Percentiles rank a stretch among this genome's conserved stretches.
Evolutionary conservation across 2,329 filamentous ascomycete genomes (phyloP).

Genomic region (Alternaria arborescens): DNA sequence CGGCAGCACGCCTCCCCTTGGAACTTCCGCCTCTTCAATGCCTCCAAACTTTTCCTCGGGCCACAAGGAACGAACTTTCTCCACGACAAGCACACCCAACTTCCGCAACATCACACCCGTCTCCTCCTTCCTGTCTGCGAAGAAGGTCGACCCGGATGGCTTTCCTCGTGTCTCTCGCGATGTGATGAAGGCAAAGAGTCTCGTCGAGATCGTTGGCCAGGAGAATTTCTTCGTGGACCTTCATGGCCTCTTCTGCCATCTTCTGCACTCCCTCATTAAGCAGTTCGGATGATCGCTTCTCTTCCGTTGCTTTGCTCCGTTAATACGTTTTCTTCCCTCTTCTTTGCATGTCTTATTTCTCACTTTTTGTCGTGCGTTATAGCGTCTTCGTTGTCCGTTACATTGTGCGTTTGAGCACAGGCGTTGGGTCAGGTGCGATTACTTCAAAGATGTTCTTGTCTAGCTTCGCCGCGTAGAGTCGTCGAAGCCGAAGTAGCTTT

Average conservation of each 20-base stretch:
- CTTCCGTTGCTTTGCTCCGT: conserved; percentile 4
- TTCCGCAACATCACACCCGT: conserved; percentile 61
- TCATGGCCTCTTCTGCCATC: conserved; percentile 60
- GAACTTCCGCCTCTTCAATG: conserved; percentile 40
- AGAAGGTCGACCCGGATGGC: conserved; percentile 64
- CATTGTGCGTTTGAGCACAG: conserved; percentile 31
- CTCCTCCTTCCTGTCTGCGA: conserved; percentile 66
- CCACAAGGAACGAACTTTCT: conserved; percentile 39
- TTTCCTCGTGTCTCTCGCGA: conserved; percentile 62
- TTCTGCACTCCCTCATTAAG: conserved; percentile 51
- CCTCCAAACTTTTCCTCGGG: conserved; percentile 40
- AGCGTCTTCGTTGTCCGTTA: conserved; percentile 32
- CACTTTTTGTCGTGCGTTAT: conserved; percentile 19
- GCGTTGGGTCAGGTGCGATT: conserved; percentile 22
- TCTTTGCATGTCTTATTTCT: conserved; percentile 27
- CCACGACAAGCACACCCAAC: conserved; percentile 44
- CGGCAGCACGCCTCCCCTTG: conserved; percentile 42
- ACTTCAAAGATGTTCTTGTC: conserved; percentile 10
- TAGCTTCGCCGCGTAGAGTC: conserved; percentile 7
- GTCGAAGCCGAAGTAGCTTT: conserved; percentile 22
- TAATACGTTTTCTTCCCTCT: conserved; percentile 28
- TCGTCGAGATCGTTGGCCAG: conserved; percentile 67
- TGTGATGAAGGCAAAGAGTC: conserved; percentile 61
- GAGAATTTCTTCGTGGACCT: conserved; percentile 67
- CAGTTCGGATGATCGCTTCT: conserved; percentile 44